These are phyloP conservation scores for Guyanaporus albipodus DNA, from an alignment of 768 basidiomycete genomes.

Conservation along the genomic window DNA sequence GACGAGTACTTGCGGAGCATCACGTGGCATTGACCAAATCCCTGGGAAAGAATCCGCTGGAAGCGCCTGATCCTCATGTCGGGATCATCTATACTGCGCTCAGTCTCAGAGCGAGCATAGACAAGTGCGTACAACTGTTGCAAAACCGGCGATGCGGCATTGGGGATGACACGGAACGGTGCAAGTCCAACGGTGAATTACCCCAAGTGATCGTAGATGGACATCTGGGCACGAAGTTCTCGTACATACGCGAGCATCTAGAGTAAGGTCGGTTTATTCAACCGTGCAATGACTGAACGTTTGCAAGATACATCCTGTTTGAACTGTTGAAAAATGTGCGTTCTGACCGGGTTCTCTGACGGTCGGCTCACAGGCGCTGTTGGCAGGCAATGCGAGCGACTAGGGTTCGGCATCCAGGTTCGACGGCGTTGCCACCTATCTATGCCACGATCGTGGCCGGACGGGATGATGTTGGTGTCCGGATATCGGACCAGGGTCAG, in stretches of 20 bases:
- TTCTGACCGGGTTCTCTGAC: background rate
- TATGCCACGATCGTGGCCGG: conserved; percentile 73
- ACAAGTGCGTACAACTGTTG: conserved; percentile 60
- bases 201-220: conserved; percentile 73
- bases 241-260: conserved; percentile 84
- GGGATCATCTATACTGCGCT: conserved; percentile 83
- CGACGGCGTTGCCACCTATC: conserved; percentile 53
- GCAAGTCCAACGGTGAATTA: conserved; percentile 36
- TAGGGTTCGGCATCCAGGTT: conserved; percentile 43
- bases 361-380: background rate
- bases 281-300: background rate
- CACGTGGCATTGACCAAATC: conserved; percentile 77
- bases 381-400: conserved; percentile 72
- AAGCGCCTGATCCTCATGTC: conserved; percentile 55
- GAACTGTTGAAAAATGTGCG: conserved; percentile 87
- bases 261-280: conserved; percentile 48
- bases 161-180: conserved; percentile 35
- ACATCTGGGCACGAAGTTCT: conserved; percentile 62
- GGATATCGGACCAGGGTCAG: conserved; percentile 88
- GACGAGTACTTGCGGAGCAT: conserved; percentile 85
- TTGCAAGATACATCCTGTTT: conserved; percentile 73
- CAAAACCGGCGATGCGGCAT: conserved; percentile 43
- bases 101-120: conserved; percentile 64
- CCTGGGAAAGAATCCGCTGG: conserved; percentile 35
- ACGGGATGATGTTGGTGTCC: conserved; percentile 68